Evolutionary conservation across 202 grass and related monocot species (phyloP), one percentile per base, ranked within the genome.

Genomic region (Digitaria exilis): DNA sequence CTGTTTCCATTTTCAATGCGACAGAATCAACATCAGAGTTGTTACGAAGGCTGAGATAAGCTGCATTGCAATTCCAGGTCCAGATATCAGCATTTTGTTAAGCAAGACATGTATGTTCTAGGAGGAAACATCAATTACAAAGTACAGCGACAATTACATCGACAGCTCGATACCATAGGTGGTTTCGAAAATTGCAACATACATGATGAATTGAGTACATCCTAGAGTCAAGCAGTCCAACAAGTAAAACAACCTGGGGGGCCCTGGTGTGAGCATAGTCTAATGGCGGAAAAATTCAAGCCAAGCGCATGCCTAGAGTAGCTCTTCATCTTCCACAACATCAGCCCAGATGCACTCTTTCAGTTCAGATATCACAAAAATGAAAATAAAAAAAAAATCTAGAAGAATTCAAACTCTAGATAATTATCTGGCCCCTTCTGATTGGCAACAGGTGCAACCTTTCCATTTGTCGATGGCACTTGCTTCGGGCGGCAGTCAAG

Each of bases 371-470:
- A 75, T 58, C 64, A 60, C 70, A 70, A 64, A 69, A 29, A 8
- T 7, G 37, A 19, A 15, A 6, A 45, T 75, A 35, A 48, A 72
- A 8, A 45, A 60, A 28, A 67, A 79, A 32, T 25, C 84, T 94
- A 94, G 83, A 94, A 94, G 81, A 94, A 94, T 68, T 94, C 92
- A 55, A 94, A 94, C 58, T 94, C 92, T 72, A 94, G 84, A 61
- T 94, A 94, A 75, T 89, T 94, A 71, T 89, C 92, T 28, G 89
- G 86, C 21, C 86, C 87, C 69, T 91, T 94, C 30, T 78, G 83
- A 65, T 85, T 91, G 39, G 84, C 69, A 62, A 75, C 88, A 0
- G 76, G 88, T 3, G 79, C 81, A 7, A 87, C 89, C 89, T 94
- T 94, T 21, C 79, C 82, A 17, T 89, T 91, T 1, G 81, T 55